A percentile compares a stretch with the other conserved stretches of the same genome.
Conservation (phyloP, 345 rosid genomes). For the Aquilaria malaccensis region DNA sequence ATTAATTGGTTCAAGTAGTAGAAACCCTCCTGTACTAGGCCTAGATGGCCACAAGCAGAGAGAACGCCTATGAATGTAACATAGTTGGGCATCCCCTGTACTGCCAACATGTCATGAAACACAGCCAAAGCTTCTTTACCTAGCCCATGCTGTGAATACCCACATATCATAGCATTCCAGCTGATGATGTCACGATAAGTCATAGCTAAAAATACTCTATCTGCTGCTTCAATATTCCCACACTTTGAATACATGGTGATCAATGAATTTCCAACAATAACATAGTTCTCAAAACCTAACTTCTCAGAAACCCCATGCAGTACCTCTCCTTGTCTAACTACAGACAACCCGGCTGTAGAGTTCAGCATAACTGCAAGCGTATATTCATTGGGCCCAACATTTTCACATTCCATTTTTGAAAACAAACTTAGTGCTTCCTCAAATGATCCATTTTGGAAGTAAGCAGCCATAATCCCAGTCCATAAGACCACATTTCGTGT, state of each 20-base stretch:
- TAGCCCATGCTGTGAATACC: slow-evolving; percentile 73
- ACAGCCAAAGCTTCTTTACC: slow-evolving; percentile 50
- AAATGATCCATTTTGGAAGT: slow-evolving; percentile 57
- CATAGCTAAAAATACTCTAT: too few species aligned
- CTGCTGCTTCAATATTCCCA: too few species aligned
- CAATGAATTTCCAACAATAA: slow-evolving; percentile 50
- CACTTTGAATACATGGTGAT: too few species aligned
- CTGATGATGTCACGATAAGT: slow-evolving; percentile 31
- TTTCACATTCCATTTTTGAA: slow-evolving; percentile 34
- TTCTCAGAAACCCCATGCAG: slow-evolving; percentile 43
- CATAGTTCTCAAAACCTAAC: slow-evolving; percentile 47
- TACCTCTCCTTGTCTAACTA: slow-evolving; percentile 42
- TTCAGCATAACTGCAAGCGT: slow-evolving; percentile 56
- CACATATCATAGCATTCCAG: slow-evolving; percentile 78
- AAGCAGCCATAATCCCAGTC: slow-evolving; percentile 59
- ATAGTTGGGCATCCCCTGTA: slow-evolving; percentile 48
- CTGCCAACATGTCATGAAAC: slow-evolving; percentile 48
- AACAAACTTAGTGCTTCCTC: slow-evolving; percentile 65
- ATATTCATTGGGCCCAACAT: slow-evolving; percentile 52
- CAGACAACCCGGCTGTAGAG: slow-evolving; percentile 53
- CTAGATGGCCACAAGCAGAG: slow-evolving; percentile 69
- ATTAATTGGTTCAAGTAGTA: slow-evolving; percentile 49
- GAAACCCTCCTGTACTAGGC: slow-evolving; percentile 49
- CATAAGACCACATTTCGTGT: slow-evolving; percentile 47
- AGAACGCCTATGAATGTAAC: slow-evolving; percentile 78